These are phyloP conservation scores for Cordyceps fumosorosea DNA, from an alignment of 2,329 filamentous ascomycete species.

Conservation along the genomic window DNA sequence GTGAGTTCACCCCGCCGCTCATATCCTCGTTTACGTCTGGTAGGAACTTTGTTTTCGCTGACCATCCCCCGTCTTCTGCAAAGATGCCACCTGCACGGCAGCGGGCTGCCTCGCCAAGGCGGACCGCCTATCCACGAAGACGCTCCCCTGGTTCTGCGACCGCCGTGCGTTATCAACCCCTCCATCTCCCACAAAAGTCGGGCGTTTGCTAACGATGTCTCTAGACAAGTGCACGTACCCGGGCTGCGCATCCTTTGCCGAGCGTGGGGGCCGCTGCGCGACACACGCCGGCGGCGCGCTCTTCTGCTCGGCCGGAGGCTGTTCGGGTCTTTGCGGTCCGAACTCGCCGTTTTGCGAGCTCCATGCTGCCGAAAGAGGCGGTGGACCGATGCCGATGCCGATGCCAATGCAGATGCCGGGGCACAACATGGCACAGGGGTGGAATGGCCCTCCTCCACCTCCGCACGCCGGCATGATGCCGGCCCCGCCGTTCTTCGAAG, in stretches of 20 bases:
- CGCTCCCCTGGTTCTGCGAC: slow-evolving; percentile 2
- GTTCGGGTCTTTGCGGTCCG: neutral
- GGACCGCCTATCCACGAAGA: neutral
- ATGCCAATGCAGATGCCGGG: too few species aligned
- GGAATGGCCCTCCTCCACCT: too few species aligned
- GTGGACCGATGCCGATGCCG: too few species aligned
- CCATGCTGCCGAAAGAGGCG: neutral
- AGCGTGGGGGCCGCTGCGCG: neutral
- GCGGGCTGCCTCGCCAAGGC: neutral
- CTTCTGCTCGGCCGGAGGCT: neutral
- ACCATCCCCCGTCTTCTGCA: too few species aligned
- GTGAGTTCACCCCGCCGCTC: neutral
- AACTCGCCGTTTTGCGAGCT: neutral
- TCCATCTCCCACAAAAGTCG: neutral
- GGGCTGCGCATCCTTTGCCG: neutral
- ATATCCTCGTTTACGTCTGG: neutral
- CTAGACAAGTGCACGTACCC: neutral
- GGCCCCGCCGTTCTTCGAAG: too few species aligned
- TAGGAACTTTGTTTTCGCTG: too few species aligned
- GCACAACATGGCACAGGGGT: neutral
- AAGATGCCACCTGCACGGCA: slow-evolving; percentile 1
- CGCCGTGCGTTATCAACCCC: neutral
- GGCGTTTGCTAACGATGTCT: neutral
- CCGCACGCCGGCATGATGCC: too few species aligned
- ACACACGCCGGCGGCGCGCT: neutral